Evolutionary conservation across 768 basidiomycete species (phyloP), one percentile per base, ranked within the genome.

Genomic region (Trametes cingulata): DNA sequence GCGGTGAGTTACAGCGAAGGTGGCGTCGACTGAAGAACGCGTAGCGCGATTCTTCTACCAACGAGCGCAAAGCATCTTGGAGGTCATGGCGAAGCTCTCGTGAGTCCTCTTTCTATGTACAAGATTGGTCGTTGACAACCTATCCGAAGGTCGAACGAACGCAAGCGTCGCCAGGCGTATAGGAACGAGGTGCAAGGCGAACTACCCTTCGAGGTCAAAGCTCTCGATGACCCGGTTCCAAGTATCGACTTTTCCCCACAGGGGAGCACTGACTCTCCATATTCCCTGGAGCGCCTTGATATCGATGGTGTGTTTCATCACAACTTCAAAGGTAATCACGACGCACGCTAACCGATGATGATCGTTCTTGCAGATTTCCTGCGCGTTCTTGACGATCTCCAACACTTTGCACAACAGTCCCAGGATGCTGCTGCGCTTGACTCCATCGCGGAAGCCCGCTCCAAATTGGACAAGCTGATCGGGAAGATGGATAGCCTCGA

Each of bases 41-140:
- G 37, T 58, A 93, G 91, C 85, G 46, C 81, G 83, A 27, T 90
- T 94, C 71, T 92, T 98, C 72, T 85, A 87, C 60, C 86, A 88
- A 63, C 81, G 93, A 49, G 88, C 93, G 0, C 85, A 89, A 61
- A 85, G 84, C 36, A 87, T 98, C 41, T 78, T 93, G 3, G 89
- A 95, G 68, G 82, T 92, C 17, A 88, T 98, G 86, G 87, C 90
- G 2, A 93, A 90, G 67, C 80, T 95, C 40, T 87, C 91, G 91
- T 93, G 70, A 69, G 87, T 77, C 13, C 39, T 20, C 41, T 14
- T 22, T 8, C 37, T 48, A 19, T 1, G 8, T 29, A 14, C 42
- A 1, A 3, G 36, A 51, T n/a, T 6, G 8, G 5, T 27, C 15
- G 27, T 42, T 24, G n/a, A 50, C 22, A 3, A 7, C 25, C 10